A percentile compares a stretch with the other conserved stretches of the same genome.
Conservation (phyloP, 164 flowering plant species). For the Warburgia ugandensis region DNA sequence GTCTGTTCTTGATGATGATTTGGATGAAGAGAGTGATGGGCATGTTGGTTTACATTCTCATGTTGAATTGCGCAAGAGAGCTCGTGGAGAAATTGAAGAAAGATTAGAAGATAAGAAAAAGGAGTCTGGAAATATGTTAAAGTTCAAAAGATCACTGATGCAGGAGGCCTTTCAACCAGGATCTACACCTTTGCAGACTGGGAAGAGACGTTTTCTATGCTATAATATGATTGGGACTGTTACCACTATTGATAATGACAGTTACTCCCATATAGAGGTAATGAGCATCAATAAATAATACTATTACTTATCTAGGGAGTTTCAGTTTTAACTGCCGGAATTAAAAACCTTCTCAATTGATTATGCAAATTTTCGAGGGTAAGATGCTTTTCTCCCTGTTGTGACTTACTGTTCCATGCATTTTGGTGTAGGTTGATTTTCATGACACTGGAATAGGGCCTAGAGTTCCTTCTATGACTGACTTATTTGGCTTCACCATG, state of each 20-base stretch:
- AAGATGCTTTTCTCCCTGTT: neutral
- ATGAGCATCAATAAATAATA: neutral
- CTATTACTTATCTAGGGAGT: neutral
- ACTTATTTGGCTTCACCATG: slow-evolving; percentile 93
- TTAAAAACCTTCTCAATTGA: neutral
- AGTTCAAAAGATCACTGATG: slow-evolving; percentile 37
- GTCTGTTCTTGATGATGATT: slow-evolving; percentile 30
- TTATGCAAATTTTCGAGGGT: neutral
- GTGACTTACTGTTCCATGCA: neutral
- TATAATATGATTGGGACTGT: slow-evolving; percentile 93
- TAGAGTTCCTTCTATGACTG: slow-evolving; percentile 95
- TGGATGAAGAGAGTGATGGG: slow-evolving; percentile 38
- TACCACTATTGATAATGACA: slow-evolving; percentile 76
- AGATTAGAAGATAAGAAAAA: slow-evolving; percentile 21
- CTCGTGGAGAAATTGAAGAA: slow-evolving; percentile 31
- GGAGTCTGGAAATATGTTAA: slow-evolving; percentile 17
- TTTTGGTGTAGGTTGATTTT: slow-evolving; percentile 70
- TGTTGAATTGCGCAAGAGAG: slow-evolving; percentile 40
- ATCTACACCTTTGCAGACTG: slow-evolving; percentile 65
- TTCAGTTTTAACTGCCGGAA: neutral
- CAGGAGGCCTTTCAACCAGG: slow-evolving; percentile 96
- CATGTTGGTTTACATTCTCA: slow-evolving; percentile 32
- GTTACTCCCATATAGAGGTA: slow-evolving; percentile 90
- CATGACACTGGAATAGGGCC: slow-evolving; percentile 95
- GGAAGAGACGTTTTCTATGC: slow-evolving; percentile 76